phyloP scores from a whole-genome alignment of 2,329 filamentous ascomycete genomes.

The Xylaria sp. region DNA sequence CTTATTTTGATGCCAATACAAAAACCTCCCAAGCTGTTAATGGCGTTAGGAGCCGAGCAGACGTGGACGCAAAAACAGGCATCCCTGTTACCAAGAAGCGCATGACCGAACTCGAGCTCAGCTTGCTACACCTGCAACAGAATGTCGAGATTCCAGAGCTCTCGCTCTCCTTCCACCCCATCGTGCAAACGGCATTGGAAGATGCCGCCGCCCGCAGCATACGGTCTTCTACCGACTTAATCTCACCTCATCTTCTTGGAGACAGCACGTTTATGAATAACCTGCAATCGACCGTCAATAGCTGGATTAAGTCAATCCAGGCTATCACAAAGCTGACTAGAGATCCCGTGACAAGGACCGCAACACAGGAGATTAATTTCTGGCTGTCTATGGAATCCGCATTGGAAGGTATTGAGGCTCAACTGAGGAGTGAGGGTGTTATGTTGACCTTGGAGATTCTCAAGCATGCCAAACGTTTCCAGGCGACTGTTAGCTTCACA shows the following conservation, averaged over 20 bases:
- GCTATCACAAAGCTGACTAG: constrained; percentile 92
- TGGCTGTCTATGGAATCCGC: constrained; percentile 98
- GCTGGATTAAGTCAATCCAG: constrained; percentile 99
- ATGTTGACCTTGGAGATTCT: constrained; percentile 90
- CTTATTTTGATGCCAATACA: constrained; percentile 97
- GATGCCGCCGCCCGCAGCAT: constrained; percentile 70
- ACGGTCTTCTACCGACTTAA: constrained; percentile 77
- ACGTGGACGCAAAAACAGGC: constrained; percentile 90
- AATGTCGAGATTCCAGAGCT: constrained; percentile 98
- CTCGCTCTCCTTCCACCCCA: constrained; percentile 82
- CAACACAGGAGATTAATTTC: constrained; percentile 98
- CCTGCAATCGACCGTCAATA: constrained; percentile 90
- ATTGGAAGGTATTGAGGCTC: constrained; percentile 86
- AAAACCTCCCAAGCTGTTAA: constrained; percentile 74
- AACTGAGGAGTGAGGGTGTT: constrained; percentile 88
- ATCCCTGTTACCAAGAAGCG: constrained; percentile 98
- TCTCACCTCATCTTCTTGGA: constrained; percentile 76
- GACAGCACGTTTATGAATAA: constrained; percentile 94
- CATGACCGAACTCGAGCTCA: constrained; percentile 91
- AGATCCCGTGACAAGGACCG: constrained; percentile 76
- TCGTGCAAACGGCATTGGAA: constrained; percentile 84
- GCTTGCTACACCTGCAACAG: constrained; percentile 88
- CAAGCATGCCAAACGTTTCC: constrained; percentile 96
- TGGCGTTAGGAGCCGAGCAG: constrained; percentile 73
- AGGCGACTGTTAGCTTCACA: constrained; percentile 94